Evolutionary conservation across 2,329 filamentous ascomycete genomes (phyloP).

Genomic region (Plenodomus biglobosus): DNA sequence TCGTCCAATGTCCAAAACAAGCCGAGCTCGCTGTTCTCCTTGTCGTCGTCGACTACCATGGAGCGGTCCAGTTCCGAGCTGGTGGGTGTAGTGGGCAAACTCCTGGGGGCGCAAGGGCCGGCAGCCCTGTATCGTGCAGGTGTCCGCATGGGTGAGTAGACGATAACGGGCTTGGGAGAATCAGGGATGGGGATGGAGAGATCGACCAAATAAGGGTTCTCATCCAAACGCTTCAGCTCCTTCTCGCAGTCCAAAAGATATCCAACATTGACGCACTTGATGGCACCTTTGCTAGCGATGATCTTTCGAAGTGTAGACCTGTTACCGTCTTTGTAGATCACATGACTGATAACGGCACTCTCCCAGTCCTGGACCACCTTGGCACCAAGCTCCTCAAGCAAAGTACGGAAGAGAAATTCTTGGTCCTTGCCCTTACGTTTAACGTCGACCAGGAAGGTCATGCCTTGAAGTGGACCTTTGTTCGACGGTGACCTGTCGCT

Average conservation of each 20-base stretch:
- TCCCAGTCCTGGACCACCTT: constrained; percentile 68
- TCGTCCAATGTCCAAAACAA: constrained; percentile 45
- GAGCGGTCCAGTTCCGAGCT: constrained; percentile 35
- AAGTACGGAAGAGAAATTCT: constrained; percentile 69
- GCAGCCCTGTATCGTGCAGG: constrained; percentile 32
- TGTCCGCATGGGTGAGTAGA: constrained; percentile 31
- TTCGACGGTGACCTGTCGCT: constrained; percentile 21
- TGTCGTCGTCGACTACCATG: constrained; percentile 24
- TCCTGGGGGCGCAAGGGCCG: constrained; percentile 23
- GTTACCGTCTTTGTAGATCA: constrained; percentile 86
- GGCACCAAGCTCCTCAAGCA: constrained; percentile 80
- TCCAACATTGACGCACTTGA: constrained; percentile 82
- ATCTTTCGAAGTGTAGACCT: constrained; percentile 81
- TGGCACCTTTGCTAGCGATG: constrained; percentile 67
- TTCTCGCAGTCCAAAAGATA: constrained; percentile 72
- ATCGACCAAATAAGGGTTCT: constrained; percentile 36
- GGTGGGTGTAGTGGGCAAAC: constrained; percentile 25
- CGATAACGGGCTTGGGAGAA: constrained; percentile 22
- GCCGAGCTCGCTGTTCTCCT: constrained; percentile 44
- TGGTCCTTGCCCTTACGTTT: constrained; percentile 69
- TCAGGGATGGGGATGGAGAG: constrained; percentile 24
- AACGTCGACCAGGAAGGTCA: constrained; percentile 80
- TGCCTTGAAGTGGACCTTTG: constrained; percentile 54
- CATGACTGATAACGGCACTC: constrained; percentile 79
- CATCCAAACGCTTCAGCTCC: constrained; percentile 38